Evolutionary conservation across 495 filamentous ascomycete species (phyloP).

Genomic region (Xylaria grammica): DNA sequence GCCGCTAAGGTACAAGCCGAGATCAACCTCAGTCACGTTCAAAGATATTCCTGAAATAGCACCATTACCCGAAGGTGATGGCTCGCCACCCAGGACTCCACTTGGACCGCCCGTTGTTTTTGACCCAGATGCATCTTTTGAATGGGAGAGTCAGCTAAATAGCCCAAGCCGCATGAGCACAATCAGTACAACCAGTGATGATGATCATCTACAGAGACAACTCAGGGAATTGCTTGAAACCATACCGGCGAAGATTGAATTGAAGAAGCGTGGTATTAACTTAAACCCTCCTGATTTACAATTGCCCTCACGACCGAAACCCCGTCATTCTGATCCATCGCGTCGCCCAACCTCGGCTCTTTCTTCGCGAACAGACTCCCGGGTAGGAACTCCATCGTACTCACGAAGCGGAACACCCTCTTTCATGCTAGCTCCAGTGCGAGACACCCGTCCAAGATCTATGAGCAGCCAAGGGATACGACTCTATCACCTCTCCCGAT

Average conservation of each 20-base stretch:
- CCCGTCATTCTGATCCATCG: constrained; percentile 40
- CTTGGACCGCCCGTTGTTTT: constrained; percentile 26
- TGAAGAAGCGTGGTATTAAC: constrained; percentile 61
- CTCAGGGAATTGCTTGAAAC: constrained; percentile 82
- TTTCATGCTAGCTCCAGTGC: constrained; percentile 67
- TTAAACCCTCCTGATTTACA: constrained; percentile 55
- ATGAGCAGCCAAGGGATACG: constrained; percentile 71
- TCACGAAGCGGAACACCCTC: constrained; percentile 69
- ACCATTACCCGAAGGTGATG: constrained; percentile 35
- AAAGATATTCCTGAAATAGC: constrained; percentile 47
- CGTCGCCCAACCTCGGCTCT: constrained; percentile 49
- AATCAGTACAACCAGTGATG: constrained; percentile 38
- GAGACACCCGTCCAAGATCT: constrained; percentile 48
- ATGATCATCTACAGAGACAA: constrained; percentile 80
- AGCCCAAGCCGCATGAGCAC: constrained; percentile 41
- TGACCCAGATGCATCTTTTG: constrained; percentile 44
- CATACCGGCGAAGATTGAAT: constrained; percentile 79
- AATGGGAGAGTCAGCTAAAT: constrained; percentile 36
- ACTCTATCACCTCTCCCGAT: constrained; percentile 89
- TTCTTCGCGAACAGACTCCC: constrained; percentile 42
- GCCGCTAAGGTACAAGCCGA: constrained; percentile 42
- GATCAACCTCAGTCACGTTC: constrained; percentile 51
- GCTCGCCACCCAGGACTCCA: constrained; percentile 31
- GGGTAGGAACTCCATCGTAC: constrained; percentile 28
- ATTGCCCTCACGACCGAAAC: constrained; percentile 46